These are phyloP conservation scores for Phytophthora chlamydospora DNA, from an alignment of 352 stramenopile species.

Conservation along the genomic window DNA sequence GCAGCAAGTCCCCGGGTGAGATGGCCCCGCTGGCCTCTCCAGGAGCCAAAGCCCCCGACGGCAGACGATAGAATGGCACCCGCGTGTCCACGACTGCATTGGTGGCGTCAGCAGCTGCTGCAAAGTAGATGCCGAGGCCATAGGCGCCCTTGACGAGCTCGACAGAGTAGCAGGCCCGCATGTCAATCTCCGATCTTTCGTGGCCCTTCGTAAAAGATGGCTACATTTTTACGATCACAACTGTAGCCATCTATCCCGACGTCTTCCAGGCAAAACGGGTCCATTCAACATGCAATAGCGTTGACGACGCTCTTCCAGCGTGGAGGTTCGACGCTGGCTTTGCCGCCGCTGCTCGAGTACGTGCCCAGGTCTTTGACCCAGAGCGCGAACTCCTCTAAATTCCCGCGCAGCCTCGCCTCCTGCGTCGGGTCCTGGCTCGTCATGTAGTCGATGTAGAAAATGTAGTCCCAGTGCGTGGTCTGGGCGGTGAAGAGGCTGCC, in stretches of 20 bases:
- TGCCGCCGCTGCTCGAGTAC: slow-evolving; percentile 65
- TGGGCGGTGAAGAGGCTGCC: slow-evolving; percentile 64
- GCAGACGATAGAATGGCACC: slow-evolving; percentile 74
- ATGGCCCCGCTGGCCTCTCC: slow-evolving; percentile 67
- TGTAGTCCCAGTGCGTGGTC: slow-evolving; percentile 82
- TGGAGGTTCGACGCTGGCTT: slow-evolving; percentile 68
- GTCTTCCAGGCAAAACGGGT: neutral
- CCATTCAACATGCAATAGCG: slow-evolving; percentile 63
- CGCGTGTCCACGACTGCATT: slow-evolving; percentile 60
- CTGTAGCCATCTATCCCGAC: too few species aligned
- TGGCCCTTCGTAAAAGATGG: slow-evolving; percentile 9
- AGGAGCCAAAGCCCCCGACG: slow-evolving; percentile 50
- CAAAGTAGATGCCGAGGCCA: slow-evolving; percentile 81
- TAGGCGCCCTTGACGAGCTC: slow-evolving; percentile 61
- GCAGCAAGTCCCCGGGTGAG: slow-evolving; percentile 50
- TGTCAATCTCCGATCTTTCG: slow-evolving; percentile 17
- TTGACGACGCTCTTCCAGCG: slow-evolving; percentile 73
- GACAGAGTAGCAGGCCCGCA: slow-evolving; percentile 48
- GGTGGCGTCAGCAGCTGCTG: slow-evolving; percentile 21
- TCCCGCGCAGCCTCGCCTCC: slow-evolving; percentile 56
- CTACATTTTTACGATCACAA: slow-evolving; percentile 4
- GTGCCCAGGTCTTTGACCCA: slow-evolving; percentile 81
- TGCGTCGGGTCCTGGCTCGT: slow-evolving; percentile 50
- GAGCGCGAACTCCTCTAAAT: slow-evolving; percentile 78
- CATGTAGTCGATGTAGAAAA: slow-evolving; percentile 84